These are phyloP conservation scores for Erodium chrysanthum DNA, from an alignment of 441 rosid species.

Conservation along the genomic window DNA sequence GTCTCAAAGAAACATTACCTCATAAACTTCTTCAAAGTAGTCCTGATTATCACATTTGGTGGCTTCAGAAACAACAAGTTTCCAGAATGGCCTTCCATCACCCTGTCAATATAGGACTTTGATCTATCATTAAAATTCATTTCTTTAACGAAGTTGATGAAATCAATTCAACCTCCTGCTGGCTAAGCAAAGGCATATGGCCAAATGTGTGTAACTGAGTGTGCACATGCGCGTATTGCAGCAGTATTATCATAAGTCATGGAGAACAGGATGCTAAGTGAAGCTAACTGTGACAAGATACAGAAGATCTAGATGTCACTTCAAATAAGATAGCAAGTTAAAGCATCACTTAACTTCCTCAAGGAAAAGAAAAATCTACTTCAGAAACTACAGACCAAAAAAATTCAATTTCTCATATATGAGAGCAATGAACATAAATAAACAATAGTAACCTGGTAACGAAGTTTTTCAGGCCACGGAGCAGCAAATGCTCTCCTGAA, in stretches of 20 bases:
- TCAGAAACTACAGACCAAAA: not conserved
- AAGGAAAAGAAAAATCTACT: not conserved
- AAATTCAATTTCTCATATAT: not conserved
- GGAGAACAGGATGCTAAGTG: not conserved
- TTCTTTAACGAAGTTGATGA: not conserved
- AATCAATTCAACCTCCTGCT: not conserved
- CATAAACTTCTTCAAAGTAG: constrained; percentile 82
- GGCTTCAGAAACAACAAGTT: constrained; percentile 68
- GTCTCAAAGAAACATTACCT: constrained; percentile 31
- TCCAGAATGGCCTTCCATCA: constrained; percentile 94
- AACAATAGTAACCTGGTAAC: constrained; percentile 52
- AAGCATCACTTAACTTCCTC: not conserved
- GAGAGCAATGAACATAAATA: not conserved
- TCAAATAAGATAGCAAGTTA: not conserved
- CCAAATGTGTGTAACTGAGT: not conserved
- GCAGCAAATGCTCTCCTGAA: constrained; percentile 74
- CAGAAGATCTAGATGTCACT: not conserved
- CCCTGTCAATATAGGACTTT: constrained; percentile 37
- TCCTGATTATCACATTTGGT: constrained; percentile 60
- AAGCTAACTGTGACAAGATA: not conserved
- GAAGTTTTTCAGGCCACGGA: constrained; percentile 70
- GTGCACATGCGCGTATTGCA: not conserved
- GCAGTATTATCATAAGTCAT: not conserved
- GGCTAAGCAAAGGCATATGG: not conserved
- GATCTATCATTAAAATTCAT: not conserved